Evolutionary conservation across 768 basidiomycete genomes (phyloP), one percentile per base, ranked within the genome.

Genomic region (Macrolepiota albuminosa): DNA sequence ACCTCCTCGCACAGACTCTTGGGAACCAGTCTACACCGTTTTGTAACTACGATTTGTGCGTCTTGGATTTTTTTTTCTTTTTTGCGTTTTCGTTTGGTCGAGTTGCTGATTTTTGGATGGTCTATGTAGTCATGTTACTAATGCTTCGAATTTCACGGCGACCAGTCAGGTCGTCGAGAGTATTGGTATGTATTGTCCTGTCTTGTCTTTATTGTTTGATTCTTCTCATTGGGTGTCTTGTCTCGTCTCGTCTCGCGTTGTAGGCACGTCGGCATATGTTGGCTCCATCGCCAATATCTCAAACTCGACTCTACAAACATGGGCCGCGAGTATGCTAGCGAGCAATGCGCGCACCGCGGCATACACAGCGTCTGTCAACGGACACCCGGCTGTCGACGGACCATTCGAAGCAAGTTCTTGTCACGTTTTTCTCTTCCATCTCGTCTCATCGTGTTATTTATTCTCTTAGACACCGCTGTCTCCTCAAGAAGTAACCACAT

Each of bases 21-120:
- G 82, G 82, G 8, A 67, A 66, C 39, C 66, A 70, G 16, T 80
- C 84, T 6, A 73, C 75, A 29, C 55, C 77, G 65, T 73, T 79
- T 2, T 86, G 85, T 74, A 71, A 70, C 18, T 87, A 85, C 69
- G 68, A 59, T 57, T 86, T 85, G 79, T 78, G 55, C 45, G 76
- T 36, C 48, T 34, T 29, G 29, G 4, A 29, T 4, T 16, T 13
- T 4, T 24, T 24, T 45, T 6, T 29, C 9, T 9, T 21, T 21
- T 8, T 43, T 43, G 1, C 8, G n/a, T 34, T 39, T 45, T n/a
- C n/a, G 18, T 5, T 21, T 56, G 21, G 21, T 43, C 7, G 4
- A 36, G 6, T 31, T 24, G 26, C 37, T 51, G 26, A 40, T 13
- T 26, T 33, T 49, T 21, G 21, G 21, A 21, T 21, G 21, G 10